These are phyloP conservation scores for Epichloe scottii DNA, from an alignment of 2,329 filamentous ascomycete genomes.

Conservation along the genomic window DNA sequence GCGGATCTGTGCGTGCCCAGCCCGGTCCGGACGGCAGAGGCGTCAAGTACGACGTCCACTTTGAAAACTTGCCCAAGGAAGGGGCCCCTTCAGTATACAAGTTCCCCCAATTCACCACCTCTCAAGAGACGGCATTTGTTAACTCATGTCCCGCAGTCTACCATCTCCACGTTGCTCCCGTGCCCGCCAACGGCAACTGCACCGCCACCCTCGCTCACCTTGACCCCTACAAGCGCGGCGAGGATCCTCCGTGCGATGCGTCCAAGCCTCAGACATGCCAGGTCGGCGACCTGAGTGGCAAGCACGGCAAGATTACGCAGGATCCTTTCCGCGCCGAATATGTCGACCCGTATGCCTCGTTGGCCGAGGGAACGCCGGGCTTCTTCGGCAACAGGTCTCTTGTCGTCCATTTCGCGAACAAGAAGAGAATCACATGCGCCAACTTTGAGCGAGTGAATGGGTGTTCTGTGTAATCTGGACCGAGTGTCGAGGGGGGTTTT, in stretches of 20 bases:
- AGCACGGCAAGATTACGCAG: conserved; percentile 49
- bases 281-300: conserved; percentile 65
- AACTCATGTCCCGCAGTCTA: conserved; percentile 37
- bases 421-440: conserved; percentile 51
- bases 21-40: conserved; percentile 38
- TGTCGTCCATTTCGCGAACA: conserved; percentile 52
- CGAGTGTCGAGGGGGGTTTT: not conserved
- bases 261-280: conserved; percentile 52
- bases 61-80: conserved; percentile 44
- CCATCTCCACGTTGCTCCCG: conserved; percentile 56
- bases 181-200: conserved; percentile 59
- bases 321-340: conserved; percentile 38
- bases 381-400: conserved; percentile 56
- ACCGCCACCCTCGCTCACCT: conserved; percentile 54
- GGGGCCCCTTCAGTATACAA: conserved; percentile 50
- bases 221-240: conserved; percentile 55
- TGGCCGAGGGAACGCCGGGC: conserved; percentile 33
- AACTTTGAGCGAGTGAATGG: conserved; percentile 34
- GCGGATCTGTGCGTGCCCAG: conserved; percentile 36
- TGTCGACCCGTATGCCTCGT: conserved; percentile 45
- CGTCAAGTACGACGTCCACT: conserved; percentile 40
- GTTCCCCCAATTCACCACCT: conserved; percentile 6
- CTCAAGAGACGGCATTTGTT: not conserved
- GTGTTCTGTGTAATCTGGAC: not conserved
- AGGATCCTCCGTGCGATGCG: conserved; percentile 47